A percentile compares a stretch with the other conserved stretches of the same genome.
Evolutionary conservation across 495 filamentous ascomycete species (phyloP).

Genomic region (Penicillium longicatenatum): DNA sequence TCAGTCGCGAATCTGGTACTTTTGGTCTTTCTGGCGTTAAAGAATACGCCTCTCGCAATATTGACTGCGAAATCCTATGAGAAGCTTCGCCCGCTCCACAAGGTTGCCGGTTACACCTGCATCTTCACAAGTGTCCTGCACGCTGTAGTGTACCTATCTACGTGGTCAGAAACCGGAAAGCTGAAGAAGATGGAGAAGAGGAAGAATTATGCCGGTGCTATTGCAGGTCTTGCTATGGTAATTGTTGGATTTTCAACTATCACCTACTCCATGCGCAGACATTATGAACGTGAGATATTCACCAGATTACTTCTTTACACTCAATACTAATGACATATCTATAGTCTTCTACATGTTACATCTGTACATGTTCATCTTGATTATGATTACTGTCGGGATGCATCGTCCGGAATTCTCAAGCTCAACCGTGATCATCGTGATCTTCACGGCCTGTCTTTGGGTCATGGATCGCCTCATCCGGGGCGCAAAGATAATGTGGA

Average conservation of each 20-base stretch:
- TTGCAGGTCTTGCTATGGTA: conserved; percentile 50
- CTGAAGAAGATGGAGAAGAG: conserved; percentile 35
- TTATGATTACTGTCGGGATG: conserved; percentile 52
- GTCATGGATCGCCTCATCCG: conserved; percentile 55
- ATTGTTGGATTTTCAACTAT: conserved; percentile 38
- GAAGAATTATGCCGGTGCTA: conserved; percentile 47
- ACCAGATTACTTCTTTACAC: neutral
- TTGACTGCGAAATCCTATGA: conserved; percentile 62
- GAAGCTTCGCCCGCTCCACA: conserved; percentile 60
- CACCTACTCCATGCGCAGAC: conserved; percentile 32
- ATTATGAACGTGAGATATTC: conserved; percentile 47
- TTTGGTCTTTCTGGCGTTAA: conserved; percentile 59
- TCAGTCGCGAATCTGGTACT: conserved; percentile 54
- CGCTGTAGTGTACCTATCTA: conserved; percentile 42
- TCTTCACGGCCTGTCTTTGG: conserved; percentile 53
- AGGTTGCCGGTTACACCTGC: conserved; percentile 57
- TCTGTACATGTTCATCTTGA: conserved; percentile 50
- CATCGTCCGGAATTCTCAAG: conserved; percentile 51
- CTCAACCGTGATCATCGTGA: conserved; percentile 44
- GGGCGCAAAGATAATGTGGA: conserved; percentile 44
- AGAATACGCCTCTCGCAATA: conserved; percentile 60
- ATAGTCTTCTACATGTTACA: conserved; percentile 58
- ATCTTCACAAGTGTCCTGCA: conserved; percentile 49
- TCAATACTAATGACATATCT: neutral
- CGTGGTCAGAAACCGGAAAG: conserved; percentile 22